Evolutionary conservation across 148 eudicot species (phyloP).

Genomic region (Oxyria digyna): DNA sequence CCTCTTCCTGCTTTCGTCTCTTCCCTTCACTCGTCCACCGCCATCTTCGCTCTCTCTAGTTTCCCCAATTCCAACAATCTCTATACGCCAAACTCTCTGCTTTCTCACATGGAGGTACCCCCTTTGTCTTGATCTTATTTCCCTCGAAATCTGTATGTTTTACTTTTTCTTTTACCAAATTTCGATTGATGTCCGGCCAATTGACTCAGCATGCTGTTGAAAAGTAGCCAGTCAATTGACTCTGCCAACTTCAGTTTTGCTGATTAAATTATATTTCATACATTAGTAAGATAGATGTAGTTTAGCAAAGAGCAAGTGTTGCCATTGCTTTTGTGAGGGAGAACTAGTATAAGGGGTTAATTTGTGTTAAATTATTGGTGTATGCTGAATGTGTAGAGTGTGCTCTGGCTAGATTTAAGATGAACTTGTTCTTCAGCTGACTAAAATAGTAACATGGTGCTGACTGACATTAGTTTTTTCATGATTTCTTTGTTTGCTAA

Average conservation of each 20-base stretch:
- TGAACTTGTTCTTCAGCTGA: too few species aligned
- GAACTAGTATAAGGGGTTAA: background rate
- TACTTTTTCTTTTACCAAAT: background rate
- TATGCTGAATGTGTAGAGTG: background rate
- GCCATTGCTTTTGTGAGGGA: background rate
- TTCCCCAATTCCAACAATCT: conserved; percentile 12
- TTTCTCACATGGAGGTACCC: conserved; percentile 56
- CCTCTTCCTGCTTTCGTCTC: conserved; percentile 5
- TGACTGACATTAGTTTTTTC: too few species aligned
- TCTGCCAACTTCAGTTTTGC: background rate
- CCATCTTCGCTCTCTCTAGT: conserved; percentile 12
- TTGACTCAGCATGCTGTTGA: background rate
- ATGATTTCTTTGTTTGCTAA: background rate
- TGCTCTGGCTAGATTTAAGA: background rate
- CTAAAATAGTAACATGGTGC: too few species aligned
- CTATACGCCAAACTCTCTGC: conserved; percentile 47
- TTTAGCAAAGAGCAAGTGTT: background rate
- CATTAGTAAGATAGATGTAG: background rate
- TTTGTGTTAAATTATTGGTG: too few species aligned
- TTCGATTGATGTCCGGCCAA: background rate
- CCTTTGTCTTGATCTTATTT: background rate
- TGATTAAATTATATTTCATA: background rate
- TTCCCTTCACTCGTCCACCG: background rate
- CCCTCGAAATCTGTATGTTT: background rate
- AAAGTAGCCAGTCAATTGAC: background rate